A percentile compares a stretch with the other conserved stretches of the same genome.
Evolutionary conservation across 768 basidiomycete genomes (phyloP).

Genomic region (Pluteus cervinus): DNA sequence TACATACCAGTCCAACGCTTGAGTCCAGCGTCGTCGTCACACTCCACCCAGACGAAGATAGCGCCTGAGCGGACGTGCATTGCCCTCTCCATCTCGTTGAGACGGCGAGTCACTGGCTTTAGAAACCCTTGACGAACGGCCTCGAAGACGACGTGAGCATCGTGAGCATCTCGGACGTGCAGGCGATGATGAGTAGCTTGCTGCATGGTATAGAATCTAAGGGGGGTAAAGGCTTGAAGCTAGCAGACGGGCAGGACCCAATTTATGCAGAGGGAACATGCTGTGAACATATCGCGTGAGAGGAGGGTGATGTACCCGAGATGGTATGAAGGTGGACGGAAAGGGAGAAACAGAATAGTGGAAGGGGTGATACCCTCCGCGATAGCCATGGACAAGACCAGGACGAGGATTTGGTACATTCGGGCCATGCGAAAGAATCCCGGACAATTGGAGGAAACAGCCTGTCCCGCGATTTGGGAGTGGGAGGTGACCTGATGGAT

Average conservation of each 20-base stretch:
- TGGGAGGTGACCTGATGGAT: constrained; percentile 15
- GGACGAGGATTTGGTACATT: constrained; percentile 26
- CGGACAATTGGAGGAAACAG: constrained; percentile 18
- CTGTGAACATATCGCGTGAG: constrained; percentile 1
- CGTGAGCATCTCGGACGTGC: constrained; percentile 59
- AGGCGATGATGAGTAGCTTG: constrained; percentile 60
- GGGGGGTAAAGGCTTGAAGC: constrained; percentile 7
- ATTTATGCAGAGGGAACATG: background rate
- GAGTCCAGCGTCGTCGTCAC: constrained; percentile 57
- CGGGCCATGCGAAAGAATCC: constrained; percentile 19
- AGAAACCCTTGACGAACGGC: constrained; percentile 54
- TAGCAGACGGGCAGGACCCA: background rate
- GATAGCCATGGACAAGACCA: constrained; percentile 20
- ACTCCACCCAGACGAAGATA: constrained; percentile 68
- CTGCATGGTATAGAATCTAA: constrained; percentile 40
- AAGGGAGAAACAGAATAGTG: constrained; percentile 6
- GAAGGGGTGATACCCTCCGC: constrained; percentile 15
- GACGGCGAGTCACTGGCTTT: constrained; percentile 43
- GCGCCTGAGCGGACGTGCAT: constrained; percentile 53
- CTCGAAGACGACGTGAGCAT: constrained; percentile 62
- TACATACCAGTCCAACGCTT: constrained; percentile 57
- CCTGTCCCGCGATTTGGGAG: constrained; percentile 16
- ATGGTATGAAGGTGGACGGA: constrained; percentile 13
- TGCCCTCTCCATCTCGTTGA: constrained; percentile 56
- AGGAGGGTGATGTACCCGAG: constrained; percentile 19